Conservation (phyloP, 305 asterid species). For the Euphrasia arctica region DNA sequence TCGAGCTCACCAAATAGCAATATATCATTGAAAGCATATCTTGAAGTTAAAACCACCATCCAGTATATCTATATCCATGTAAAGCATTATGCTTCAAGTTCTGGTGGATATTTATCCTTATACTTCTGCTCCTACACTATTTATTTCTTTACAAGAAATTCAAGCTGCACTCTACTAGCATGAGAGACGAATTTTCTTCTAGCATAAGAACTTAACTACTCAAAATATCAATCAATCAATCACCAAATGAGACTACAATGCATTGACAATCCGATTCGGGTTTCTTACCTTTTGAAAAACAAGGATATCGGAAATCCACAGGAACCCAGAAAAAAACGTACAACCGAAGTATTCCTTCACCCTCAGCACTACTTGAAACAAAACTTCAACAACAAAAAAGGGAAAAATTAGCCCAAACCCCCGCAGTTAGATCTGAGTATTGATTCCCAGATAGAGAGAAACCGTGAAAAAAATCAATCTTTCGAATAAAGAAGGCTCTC, state of each 20-base stretch:
- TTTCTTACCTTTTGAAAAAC: slow-evolving; percentile 50
- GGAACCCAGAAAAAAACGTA: slow-evolving; percentile 12
- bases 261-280: slow-evolving; percentile 25
- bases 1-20: background rate
- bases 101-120: too few relatives aligned
- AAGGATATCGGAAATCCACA: slow-evolving; percentile 17
- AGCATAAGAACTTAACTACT: slow-evolving; percentile 7
- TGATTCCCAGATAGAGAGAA: background rate
- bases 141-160: too few relatives aligned
- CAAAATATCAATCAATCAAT: background rate
- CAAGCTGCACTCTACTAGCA: background rate
- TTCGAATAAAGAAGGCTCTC: background rate
- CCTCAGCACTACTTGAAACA: slow-evolving; percentile 16
- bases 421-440: background rate
- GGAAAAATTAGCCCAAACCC: background rate
- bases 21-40: background rate
- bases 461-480: slow-evolving; percentile 17
- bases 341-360: slow-evolving; percentile 23
- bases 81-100: background rate
- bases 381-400: slow-evolving; percentile 18
- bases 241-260: background rate
- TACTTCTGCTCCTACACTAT: background rate
- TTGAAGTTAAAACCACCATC: background rate
- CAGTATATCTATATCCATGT: background rate
- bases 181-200: background rate